These are phyloP conservation scores for Stereum hirsutum DNA, from an alignment of 1,284 basidiomycete species.

Conservation along the genomic window DNA sequence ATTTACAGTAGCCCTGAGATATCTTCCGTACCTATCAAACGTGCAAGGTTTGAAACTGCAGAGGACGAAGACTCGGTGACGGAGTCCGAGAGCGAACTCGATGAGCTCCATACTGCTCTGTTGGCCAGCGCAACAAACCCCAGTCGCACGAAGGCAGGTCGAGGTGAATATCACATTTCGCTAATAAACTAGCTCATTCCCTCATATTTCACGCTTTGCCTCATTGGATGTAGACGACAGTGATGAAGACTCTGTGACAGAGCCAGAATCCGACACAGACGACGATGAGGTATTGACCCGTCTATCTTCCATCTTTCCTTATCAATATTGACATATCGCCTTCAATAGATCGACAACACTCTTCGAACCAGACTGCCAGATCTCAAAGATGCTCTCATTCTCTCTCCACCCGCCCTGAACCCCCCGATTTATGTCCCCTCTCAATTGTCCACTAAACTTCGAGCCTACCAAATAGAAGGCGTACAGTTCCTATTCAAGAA, in stretches of 20 bases:
- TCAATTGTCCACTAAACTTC: slow-evolving; percentile 70
- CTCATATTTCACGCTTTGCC: not conserved
- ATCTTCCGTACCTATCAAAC: too few relatives aligned
- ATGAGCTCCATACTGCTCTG: not conserved
- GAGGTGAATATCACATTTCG: not conserved
- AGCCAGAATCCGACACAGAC: slow-evolving; percentile 29
- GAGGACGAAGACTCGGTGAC: slow-evolving; percentile 30
- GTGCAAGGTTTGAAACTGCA: too few relatives aligned
- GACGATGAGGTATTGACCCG: not conserved
- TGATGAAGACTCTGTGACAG: slow-evolving; percentile 29
- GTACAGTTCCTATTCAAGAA: slow-evolving; percentile 66
- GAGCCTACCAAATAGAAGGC: slow-evolving; percentile 81
- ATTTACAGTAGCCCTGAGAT: too few relatives aligned
- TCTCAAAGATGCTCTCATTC: slow-evolving; percentile 28
- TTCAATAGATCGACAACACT: not conserved
- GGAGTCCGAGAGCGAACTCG: slow-evolving; percentile 14
- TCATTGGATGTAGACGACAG: not conserved
- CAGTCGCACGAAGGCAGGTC: not conserved
- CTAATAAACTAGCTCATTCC: not conserved
- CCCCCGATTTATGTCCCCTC: slow-evolving; percentile 51
- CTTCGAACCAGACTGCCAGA: slow-evolving; percentile 24
- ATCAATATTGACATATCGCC: not conserved
- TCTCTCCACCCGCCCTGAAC: slow-evolving; percentile 37
- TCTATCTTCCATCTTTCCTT: slow-evolving; percentile 6
- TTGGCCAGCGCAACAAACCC: slow-evolving; percentile 2